These are phyloP conservation scores for Penicillium concentricum DNA, from an alignment of 2,329 filamentous ascomycete species.

Conservation along the genomic window DNA sequence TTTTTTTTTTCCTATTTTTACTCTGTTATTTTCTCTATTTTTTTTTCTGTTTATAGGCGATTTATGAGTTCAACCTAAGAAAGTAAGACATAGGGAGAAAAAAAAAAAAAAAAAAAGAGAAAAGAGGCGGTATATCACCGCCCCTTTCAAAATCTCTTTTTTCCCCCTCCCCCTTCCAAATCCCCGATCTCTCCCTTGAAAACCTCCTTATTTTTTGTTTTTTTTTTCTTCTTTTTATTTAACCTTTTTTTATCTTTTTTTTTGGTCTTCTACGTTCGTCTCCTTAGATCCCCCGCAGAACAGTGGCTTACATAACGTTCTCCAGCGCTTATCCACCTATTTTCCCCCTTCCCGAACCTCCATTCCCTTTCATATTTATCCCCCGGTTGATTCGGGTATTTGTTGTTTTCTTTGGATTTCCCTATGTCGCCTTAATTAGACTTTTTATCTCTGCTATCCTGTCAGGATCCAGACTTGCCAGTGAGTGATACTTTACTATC, in stretches of 20 bases:
- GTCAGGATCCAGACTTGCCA: conserved; percentile 30
- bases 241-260: background rate
- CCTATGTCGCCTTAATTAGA: conserved; percentile 32
- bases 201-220: background rate
- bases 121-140: conserved; percentile 17
- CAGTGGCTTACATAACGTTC: conserved; percentile 8
- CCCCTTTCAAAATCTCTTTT: conserved; percentile 19
- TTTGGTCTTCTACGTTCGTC: background rate
- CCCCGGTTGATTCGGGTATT: conserved; percentile 16
- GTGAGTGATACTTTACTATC: conserved; percentile 19
- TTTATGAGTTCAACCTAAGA: background rate
- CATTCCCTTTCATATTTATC: conserved; percentile 12
- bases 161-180: background rate
- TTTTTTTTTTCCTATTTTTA: background rate
- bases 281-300: conserved; percentile 1
- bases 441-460: conserved; percentile 23
- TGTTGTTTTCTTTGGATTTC: background rate
- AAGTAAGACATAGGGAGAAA: background rate
- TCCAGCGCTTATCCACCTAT: conserved; percentile 3
- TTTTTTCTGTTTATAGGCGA: background rate
- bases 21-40: background rate
- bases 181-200: background rate
- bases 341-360: conserved; percentile 11
- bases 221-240: background rate
- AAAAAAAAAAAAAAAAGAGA: background rate